Evolutionary conservation across 371 early-diverging fungal genomes (phyloP).

Genomic region (Actinomucor elegans): DNA sequence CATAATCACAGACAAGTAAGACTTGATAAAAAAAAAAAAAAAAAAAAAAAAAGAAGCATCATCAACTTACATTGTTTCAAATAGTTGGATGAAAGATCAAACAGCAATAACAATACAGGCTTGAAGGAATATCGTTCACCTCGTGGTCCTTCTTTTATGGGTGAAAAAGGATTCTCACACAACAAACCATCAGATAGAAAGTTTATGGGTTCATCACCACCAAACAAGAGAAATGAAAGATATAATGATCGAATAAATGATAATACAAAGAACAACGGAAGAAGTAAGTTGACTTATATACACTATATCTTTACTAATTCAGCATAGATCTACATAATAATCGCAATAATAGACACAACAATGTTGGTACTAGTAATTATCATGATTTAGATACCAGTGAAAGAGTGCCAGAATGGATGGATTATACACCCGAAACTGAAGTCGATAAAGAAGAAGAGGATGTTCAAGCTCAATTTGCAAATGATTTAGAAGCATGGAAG

Average conservation of each 20-base stretch:
- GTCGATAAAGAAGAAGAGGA: conserved; percentile 22
- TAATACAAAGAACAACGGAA: neutral
- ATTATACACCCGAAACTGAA: conserved; percentile 57
- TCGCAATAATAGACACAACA: neutral
- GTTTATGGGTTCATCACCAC: conserved; percentile 13
- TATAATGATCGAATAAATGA: conserved; percentile 5
- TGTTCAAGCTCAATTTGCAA: conserved; percentile 33
- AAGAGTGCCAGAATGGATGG: conserved; percentile 68
- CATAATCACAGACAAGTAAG: conserved; percentile 25
- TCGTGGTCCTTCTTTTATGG: conserved; percentile 26
- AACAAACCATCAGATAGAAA: conserved; percentile 18
- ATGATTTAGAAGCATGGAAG: conserved; percentile 68
- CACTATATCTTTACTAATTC: neutral
- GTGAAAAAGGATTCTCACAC: conserved; percentile 33
- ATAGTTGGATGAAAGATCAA: conserved; percentile 16
- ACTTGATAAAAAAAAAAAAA: conserved; percentile 1
- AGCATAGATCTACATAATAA: neutral
- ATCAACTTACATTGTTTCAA: too few species aligned
- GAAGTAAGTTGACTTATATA: conserved; percentile 1
- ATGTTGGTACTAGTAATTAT: conserved; percentile 4
- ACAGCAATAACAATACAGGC: conserved; percentile 1
- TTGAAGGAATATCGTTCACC: conserved; percentile 20
- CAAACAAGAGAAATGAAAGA: conserved; percentile 4
- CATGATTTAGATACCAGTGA: conserved; percentile 22
- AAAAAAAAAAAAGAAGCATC: neutral